Percentiles rank a stretch among this genome's conserved stretches.
Conservation (phyloP, 768 basidiomycete species). For the Plicaturopsis crispa region DNA sequence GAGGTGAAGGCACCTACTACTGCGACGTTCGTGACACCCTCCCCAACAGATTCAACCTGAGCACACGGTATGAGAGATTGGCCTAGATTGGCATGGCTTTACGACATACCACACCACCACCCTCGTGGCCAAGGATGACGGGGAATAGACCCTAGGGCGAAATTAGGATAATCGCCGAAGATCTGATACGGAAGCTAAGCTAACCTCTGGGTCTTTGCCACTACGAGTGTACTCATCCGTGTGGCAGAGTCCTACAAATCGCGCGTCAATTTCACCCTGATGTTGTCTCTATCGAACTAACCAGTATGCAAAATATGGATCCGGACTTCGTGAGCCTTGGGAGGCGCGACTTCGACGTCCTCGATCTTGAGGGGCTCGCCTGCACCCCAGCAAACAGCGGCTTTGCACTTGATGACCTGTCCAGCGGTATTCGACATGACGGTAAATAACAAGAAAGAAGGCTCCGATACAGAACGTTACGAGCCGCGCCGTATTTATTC, state of each 20-base stretch:
- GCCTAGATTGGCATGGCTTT: slow-evolving; percentile 5
- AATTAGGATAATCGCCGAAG: slow-evolving; percentile 7
- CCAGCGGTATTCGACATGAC: slow-evolving; percentile 71
- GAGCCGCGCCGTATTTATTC: no score
- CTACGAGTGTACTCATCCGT: slow-evolving; percentile 97
- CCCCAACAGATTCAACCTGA: slow-evolving; percentile 95
- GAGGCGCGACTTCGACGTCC: slow-evolving; percentile 91
- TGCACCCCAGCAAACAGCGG: slow-evolving; percentile 93
- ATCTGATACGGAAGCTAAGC: slow-evolving; percentile 8
- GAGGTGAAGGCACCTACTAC: slow-evolving; percentile 28
- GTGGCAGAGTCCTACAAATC: slow-evolving; percentile 76
- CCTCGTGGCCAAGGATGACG: slow-evolving; percentile 92
- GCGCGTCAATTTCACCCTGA: slow-evolving; percentile 7
- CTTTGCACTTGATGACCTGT: slow-evolving; percentile 79
- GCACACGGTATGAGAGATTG: slow-evolving; percentile 3
- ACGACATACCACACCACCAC: slow-evolving; percentile 73
- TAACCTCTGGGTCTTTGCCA: slow-evolving; percentile 90
- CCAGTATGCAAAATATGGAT: slow-evolving; percentile 92
- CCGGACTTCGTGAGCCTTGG: slow-evolving; percentile 83
- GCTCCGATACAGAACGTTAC: no score
- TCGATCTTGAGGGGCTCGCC: slow-evolving; percentile 82
- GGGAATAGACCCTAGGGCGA: slow-evolving; percentile 72
- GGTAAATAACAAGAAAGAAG: slow-evolving; percentile 9
- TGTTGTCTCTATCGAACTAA: slow-evolving; percentile 18
- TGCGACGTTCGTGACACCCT: slow-evolving; percentile 80